A percentile compares a stretch with the other conserved stretches of the same genome.
Conservation (phyloP, 2,329 filamentous ascomycete species). For the Paracorniculantispora psalliotae region DNA sequence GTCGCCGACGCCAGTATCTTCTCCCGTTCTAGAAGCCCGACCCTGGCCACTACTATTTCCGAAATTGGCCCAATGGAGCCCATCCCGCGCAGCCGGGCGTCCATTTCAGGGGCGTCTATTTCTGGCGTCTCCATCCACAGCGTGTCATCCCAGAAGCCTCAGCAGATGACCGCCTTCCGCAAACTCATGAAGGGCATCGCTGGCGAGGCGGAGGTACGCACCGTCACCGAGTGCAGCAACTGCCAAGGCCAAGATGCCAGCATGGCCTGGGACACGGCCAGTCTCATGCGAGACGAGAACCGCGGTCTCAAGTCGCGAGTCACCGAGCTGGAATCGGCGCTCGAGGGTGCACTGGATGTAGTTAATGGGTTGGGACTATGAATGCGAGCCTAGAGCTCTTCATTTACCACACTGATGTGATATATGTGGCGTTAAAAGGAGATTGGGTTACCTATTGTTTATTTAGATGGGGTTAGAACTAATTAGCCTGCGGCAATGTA, state of each 20-base stretch:
- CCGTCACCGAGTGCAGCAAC: constrained; percentile 42
- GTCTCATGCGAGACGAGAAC: constrained; percentile 57
- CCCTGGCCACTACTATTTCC: constrained; percentile 36
- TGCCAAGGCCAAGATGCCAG: constrained; percentile 55
- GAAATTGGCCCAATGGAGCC: constrained; percentile 23
- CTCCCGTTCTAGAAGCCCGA: constrained; percentile 55
- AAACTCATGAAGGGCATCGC: constrained; percentile 40
- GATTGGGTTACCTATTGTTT: neutral
- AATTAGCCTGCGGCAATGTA: neutral
- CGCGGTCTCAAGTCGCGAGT: constrained; percentile 55
- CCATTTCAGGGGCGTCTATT: neutral
- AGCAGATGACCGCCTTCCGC: constrained; percentile 33
- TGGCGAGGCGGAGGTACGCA: constrained; percentile 26
- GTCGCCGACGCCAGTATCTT: constrained; percentile 53
- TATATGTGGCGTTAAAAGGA: constrained; percentile 7
- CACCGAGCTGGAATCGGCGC: constrained; percentile 51
- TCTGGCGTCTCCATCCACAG: constrained; percentile 44
- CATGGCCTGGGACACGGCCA: constrained; percentile 62
- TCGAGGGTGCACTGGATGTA: constrained; percentile 56
- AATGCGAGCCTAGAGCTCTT: neutral
- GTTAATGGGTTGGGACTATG: constrained; percentile 45
- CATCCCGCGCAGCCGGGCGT: neutral
- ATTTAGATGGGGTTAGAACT: constrained; percentile 3
- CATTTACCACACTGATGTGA: neutral
- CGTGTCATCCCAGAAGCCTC: constrained; percentile 12